Evolutionary conservation across 306 rosid genomes (phyloP).

Genomic region (Carpinus fangiana): DNA sequence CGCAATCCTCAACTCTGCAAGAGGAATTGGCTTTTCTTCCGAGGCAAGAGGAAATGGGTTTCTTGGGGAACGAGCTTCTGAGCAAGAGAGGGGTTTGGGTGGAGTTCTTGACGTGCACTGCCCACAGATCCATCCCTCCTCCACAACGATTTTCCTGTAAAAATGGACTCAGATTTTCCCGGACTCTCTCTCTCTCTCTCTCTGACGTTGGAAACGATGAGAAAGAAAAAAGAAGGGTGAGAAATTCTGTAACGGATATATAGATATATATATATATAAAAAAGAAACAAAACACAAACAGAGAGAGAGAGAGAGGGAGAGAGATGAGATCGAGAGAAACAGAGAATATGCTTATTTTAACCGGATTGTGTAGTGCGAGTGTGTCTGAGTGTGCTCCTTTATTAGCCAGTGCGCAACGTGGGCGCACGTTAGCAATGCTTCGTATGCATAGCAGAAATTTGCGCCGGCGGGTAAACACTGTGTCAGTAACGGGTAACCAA

Average conservation of each 20-base stretch:
- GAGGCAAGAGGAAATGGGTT: constrained; percentile 44
- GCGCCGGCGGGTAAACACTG: neutral
- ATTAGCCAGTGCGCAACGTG: neutral
- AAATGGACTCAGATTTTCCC: neutral
- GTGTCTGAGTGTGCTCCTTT: neutral
- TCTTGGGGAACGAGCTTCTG: constrained; percentile 44
- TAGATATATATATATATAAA: neutral
- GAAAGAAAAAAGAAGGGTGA: constrained; percentile 10
- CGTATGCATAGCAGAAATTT: neutral
- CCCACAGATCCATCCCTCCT: constrained; percentile 72
- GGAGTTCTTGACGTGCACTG: constrained; percentile 50
- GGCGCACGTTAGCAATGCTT: neutral
- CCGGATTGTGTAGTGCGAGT: constrained; percentile 19
- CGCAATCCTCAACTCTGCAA: constrained; percentile 35
- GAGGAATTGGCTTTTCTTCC: constrained; percentile 44
- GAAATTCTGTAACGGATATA: constrained; percentile 30
- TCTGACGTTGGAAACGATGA: constrained; percentile 18
- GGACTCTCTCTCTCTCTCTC: neutral
- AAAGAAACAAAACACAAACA: neutral
- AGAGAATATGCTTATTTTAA: constrained; percentile 19
- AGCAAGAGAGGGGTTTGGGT: constrained; percentile 38
- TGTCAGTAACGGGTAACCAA: too few relatives aligned
- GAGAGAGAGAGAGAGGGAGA: neutral
- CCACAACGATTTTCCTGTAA: neutral
- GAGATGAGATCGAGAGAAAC: constrained; percentile 21